phyloP scores from a whole-genome alignment of 2,329 filamentous ascomycete genomes.

The Zasmidium angulare region DNA sequence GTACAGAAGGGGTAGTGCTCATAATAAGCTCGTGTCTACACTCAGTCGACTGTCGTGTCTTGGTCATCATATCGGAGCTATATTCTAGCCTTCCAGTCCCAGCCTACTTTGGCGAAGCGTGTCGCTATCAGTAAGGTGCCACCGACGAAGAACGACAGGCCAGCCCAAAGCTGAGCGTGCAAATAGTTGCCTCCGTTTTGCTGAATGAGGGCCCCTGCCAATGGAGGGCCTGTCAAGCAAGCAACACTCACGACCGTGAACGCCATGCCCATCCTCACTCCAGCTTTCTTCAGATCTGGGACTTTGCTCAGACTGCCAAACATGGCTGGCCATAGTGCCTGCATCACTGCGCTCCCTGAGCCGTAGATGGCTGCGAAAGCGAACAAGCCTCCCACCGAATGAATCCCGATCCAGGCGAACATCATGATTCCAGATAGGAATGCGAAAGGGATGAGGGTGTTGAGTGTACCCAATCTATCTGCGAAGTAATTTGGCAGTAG shows the following conservation, averaged over 20 bases:
- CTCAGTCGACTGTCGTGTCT: no score
- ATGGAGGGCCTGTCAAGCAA: slow-evolving; percentile 46
- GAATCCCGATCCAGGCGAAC: slow-evolving; percentile 59
- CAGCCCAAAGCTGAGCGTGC: slow-evolving; percentile 48
- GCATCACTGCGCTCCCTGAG: slow-evolving; percentile 45
- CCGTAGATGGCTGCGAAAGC: slow-evolving; percentile 49
- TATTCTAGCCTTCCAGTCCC: slow-evolving; percentile 28
- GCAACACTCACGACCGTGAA: slow-evolving; percentile 48
- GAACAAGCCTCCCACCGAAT: slow-evolving; percentile 38
- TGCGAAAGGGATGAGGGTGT: slow-evolving; percentile 55
- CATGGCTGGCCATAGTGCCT: slow-evolving; percentile 47
- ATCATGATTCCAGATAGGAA: slow-evolving; percentile 49
- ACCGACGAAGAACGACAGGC: slow-evolving; percentile 32
- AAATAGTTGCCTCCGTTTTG: slow-evolving; percentile 43
- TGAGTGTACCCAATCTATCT: slow-evolving; percentile 57
- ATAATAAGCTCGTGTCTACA: no score
- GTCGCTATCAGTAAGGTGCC: slow-evolving; percentile 28
- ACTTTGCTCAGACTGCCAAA: slow-evolving; percentile 42
- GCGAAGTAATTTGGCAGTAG: slow-evolving; percentile 55
- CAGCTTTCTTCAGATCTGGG: slow-evolving; percentile 47
- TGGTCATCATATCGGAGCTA: slow-evolving; percentile 16
- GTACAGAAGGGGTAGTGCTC: background rate
- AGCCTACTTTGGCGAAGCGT: slow-evolving; percentile 30
- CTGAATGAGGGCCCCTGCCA: slow-evolving; percentile 49
- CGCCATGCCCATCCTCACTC: slow-evolving; percentile 50